Evolutionary conservation across 768 basidiomycete genomes (phyloP).

Genomic region (Sarcodon sp.): DNA sequence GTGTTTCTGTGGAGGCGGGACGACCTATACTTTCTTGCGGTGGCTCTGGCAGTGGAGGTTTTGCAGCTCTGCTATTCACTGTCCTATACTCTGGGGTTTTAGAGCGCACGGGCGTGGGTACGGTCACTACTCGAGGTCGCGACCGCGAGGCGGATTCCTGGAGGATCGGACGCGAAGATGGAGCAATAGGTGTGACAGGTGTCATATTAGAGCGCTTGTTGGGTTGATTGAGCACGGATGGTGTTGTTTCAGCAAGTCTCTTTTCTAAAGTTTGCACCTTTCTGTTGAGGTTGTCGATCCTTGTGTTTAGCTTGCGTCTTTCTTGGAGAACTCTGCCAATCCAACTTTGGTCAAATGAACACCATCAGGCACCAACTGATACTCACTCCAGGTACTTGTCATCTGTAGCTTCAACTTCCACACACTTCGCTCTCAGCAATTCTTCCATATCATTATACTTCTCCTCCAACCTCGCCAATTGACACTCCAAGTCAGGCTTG

Average conservation of each 20-base stretch:
- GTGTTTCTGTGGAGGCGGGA: too few species aligned
- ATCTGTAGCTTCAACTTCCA: conserved; percentile 77
- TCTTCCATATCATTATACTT: conserved; percentile 69
- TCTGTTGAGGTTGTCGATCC: conserved; percentile 58
- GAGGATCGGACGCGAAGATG: conserved; percentile 9
- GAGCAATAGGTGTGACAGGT: conserved; percentile 4
- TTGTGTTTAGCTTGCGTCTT: conserved; percentile 62
- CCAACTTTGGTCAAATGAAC: background rate
- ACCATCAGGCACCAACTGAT: background rate
- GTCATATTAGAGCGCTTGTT: conserved; percentile 4
- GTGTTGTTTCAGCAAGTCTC: conserved; percentile 41
- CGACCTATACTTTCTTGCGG: too few species aligned
- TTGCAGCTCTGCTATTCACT: too few species aligned
- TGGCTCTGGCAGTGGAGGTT: too few species aligned
- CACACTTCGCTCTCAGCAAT: conserved; percentile 50
- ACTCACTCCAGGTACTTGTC: conserved; percentile 70
- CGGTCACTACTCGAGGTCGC: conserved; percentile 7
- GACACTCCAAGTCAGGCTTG: conserved; percentile 40
- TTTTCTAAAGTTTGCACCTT: conserved; percentile 63
- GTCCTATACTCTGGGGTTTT: conserved; percentile 16
- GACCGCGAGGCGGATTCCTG: conserved; percentile 5
- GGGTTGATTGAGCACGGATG: conserved; percentile 7
- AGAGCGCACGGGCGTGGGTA: conserved; percentile 8
- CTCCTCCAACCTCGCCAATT: conserved; percentile 49
- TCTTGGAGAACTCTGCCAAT: conserved; percentile 57